These are phyloP conservation scores for Skeletonema grethae DNA, from an alignment of 108 stramenopile species.

Conservation along the genomic window DNA sequence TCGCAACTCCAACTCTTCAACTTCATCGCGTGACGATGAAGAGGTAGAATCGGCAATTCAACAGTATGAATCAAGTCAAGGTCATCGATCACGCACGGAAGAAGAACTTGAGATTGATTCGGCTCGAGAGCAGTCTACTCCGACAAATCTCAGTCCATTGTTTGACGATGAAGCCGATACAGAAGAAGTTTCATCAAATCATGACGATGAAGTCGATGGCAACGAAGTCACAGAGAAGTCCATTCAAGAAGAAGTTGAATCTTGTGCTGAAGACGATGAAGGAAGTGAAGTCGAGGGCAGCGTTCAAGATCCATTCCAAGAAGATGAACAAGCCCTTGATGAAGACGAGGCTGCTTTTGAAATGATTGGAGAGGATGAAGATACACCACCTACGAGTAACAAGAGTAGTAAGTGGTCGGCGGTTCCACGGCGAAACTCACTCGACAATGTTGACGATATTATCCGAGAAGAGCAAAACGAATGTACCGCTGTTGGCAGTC, in stretches of 20 bases:
- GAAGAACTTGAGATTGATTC: neutral
- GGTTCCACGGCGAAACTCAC: neutral
- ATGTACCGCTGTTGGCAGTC: neutral
- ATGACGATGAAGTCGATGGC: neutral
- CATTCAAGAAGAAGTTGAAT: neutral
- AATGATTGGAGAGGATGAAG: neutral
- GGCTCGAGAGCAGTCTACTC: neutral
- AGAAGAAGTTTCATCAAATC: neutral
- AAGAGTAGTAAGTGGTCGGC: neutral
- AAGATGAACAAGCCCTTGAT: neutral
- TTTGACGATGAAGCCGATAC: neutral
- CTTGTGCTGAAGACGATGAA: neutral
- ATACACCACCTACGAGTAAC: neutral
- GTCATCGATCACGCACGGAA: neutral
- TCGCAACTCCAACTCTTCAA: neutral
- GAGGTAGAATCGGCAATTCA: neutral
- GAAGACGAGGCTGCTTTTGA: neutral
- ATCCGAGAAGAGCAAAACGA: neutral
- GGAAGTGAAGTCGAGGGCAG: neutral
- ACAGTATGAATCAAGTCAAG: neutral
- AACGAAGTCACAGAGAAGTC: neutral
- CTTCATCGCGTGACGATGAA: neutral
- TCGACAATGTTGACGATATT: neutral
- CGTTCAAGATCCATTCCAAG: neutral
- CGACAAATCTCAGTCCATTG: conserved; percentile 1